These are phyloP conservation scores for Sisymbrium irio DNA, from an alignment of 345 rosid genomes.

Conservation along the genomic window DNA sequence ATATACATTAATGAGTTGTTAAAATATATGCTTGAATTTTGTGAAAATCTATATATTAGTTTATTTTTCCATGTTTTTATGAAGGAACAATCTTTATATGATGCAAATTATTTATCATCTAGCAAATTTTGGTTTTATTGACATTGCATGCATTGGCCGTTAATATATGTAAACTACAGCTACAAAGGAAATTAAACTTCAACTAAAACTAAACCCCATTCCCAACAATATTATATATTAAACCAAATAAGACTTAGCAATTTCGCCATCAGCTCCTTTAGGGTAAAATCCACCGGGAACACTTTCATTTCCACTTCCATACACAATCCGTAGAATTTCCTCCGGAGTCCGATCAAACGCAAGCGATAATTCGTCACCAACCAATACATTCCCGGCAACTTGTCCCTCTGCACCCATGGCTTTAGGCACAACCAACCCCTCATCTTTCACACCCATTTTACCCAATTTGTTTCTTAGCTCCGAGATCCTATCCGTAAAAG, in stretches of 20 bases:
- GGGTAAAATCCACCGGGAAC: slow-evolving; percentile 67
- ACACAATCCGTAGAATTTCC: slow-evolving; percentile 59
- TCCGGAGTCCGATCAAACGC: slow-evolving; percentile 54
- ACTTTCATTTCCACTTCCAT: slow-evolving; percentile 57
- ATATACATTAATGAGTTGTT: no score
- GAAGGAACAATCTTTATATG: no score
- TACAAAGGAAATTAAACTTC: slow-evolving; percentile 2
- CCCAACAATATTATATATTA: neutral
- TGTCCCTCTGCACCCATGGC: slow-evolving; percentile 43
- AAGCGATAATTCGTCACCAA: slow-evolving; percentile 44
- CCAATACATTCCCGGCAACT: slow-evolving; percentile 50
- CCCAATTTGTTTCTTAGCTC: slow-evolving; percentile 28
- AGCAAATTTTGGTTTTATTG: no score
- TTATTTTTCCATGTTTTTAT: no score
- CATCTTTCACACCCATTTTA: slow-evolving; percentile 44
- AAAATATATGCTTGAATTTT: no score
- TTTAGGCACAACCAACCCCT: slow-evolving; percentile 47
- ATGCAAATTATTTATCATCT: no score
- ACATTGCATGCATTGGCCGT: no score
- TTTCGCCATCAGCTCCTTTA: slow-evolving; percentile 53
- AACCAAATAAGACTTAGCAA: slow-evolving; percentile 47
- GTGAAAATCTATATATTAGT: no score
- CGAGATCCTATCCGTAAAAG: slow-evolving; percentile 30
- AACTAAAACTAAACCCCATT: slow-evolving; percentile 9
- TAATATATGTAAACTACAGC: neutral